Evolutionary conservation across 2,329 filamentous ascomycete genomes (phyloP), one percentile per base, ranked within the genome.

Genomic region (Monosporascus sp.): DNA sequence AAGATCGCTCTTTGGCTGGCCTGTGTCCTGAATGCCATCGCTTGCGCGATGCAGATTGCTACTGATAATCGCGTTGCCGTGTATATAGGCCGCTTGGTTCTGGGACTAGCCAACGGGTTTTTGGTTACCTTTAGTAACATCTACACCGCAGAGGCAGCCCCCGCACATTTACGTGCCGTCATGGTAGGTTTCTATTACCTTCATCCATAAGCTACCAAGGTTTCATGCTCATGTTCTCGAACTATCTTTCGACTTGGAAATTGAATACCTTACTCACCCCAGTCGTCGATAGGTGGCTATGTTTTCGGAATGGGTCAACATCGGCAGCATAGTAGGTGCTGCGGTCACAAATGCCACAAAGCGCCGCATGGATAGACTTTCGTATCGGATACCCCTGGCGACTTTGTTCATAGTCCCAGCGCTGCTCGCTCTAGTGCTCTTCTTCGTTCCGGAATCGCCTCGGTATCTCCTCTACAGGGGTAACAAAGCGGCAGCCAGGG

Each of bases 281-380:
- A 11, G 38, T 11, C 2, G 17, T 41, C 14, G 4, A 44, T n/a
- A 46, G 43, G 43, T 46, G 14, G 43, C 72, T 0, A 57, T 80
- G 14, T 78, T 79, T 54, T 73, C 72, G 0, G 74, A 75, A 55
- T 78, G 74, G 69, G 75, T 78, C 14, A 77, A 74, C 52, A 68
- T 78, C 37, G 76, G 76, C 8, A 72, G 69, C 52, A 73, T 78
- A 27, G 60, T 80, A 40, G 77, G 78, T 3, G 70, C 74, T 0
- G 68, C 73, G 0, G 70, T 73, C 9, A 72, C 74, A 17, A 76
- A 78, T 46, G 69, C 63, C 37, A 74, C 74, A 0, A 67, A 71
- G 38, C 64, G 64, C 38, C 63, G 68, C 38, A 55, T 70, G 20
- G 68, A 66, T 14, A 74, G 70, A 55, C 63, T 68, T 44, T 72